Evolutionary conservation across 169 alveolate genomes (phyloP).

Genomic region (Plasmodium relictum): DNA sequence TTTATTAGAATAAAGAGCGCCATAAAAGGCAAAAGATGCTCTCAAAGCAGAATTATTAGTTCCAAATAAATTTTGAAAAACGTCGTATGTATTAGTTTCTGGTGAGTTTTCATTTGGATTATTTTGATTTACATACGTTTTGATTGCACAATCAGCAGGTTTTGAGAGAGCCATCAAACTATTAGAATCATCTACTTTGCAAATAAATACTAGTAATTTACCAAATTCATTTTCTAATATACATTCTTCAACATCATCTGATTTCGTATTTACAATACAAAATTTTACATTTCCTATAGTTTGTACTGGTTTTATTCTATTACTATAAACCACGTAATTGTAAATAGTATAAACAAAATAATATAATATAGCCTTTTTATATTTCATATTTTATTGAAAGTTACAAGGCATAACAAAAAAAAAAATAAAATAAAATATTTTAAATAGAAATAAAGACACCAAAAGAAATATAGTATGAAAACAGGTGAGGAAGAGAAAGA

Average conservation of each 20-base stretch:
- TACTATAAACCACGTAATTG: background rate
- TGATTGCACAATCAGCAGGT: constrained; percentile 28
- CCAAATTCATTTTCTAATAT: constrained; percentile 56
- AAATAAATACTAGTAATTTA: constrained; percentile 32
- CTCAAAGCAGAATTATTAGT: constrained; percentile 7
- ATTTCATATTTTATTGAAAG: constrained; percentile 4
- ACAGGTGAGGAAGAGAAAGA: too few species aligned
- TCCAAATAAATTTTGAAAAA: constrained; percentile 37
- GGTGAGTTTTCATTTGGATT: constrained; percentile 52
- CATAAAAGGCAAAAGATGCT: constrained; percentile 7
- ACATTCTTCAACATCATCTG: constrained; percentile 45
- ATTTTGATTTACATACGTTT: constrained; percentile 26
- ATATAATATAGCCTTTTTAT: background rate
- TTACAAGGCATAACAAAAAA: background rate
- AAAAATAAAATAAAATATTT: background rate
- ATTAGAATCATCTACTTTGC: background rate
- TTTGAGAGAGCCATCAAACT: background rate
- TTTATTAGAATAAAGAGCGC: constrained; percentile 45
- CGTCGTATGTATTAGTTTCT: constrained; percentile 38
- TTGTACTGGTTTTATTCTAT: constrained; percentile 2
- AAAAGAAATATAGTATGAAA: too few species aligned
- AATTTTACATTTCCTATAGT: constrained; percentile 23
- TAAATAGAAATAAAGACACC: too few species aligned
- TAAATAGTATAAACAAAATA: background rate
- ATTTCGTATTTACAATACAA: constrained; percentile 5